Base-by-base conservation (phyloP, 306 rosid genomes). In the Vigna radiata region DNA sequence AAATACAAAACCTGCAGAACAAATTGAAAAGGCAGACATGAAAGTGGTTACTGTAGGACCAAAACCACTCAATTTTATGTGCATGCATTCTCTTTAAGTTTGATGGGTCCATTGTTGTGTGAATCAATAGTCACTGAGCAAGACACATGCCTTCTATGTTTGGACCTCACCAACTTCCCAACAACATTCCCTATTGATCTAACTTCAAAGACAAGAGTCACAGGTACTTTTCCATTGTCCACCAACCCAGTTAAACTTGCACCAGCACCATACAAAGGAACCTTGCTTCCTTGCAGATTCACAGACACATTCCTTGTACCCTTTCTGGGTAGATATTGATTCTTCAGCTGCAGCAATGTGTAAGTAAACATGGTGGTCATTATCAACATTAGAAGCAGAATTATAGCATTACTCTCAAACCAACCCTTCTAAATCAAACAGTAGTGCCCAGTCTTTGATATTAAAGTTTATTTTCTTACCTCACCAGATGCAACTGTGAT, bases 251-350 rank as follows among this genome's bases (percentile, higher is more conserved):
- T 87, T 15, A 94, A 76, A 88, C 87, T 88, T 4, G 87, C 92
- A 50, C 97, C 92, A 19, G 93, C 96, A 6, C 97, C 97, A 73
- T 90, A 94, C 25, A 90, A 44, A 54, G 97, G 96, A 84, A 94
- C 89, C 83, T 83, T 86, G 84, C 78, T 81, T 77, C 97, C 96
- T 85, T 82, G 87, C 41, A 90, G 79, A 70, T 88, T 89, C 72
- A 92, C 85, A 0, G 41, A 23, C 83, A 87, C 86, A 0, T 65
- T 81, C 14, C 85, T 44, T 50, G 37, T 64, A 68, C 92, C 90
- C 85, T 88, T 91, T 31, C 96, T 84, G 12, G 85, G 89, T 76
- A 89, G 96, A 81, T 89, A 87, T 87, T 88, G 91, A 73, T 89
- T 94, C 87, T 87, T 82, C 82, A 88, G 60, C 96, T 90, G 88